A percentile compares a stretch with the other conserved stretches of the same genome.
These are phyloP conservation scores for Cenchrus purpureus DNA, from an alignment of 176 grass and related monocot species.

Conservation along the genomic window DNA sequence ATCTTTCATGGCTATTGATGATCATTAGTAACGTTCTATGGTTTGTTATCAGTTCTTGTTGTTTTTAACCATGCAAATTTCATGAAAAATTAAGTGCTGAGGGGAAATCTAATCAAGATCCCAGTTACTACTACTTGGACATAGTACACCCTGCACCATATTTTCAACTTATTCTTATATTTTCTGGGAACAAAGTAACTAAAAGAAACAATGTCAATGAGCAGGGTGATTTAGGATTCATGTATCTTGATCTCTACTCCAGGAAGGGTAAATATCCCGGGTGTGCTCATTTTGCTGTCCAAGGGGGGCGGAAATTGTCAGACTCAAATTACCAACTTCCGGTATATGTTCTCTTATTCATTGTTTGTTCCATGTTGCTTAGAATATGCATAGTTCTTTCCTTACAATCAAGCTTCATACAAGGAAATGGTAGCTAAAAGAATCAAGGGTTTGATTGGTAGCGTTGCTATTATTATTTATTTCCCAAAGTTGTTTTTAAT, in stretches of 20 bases:
- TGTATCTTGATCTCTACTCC: constrained; percentile 96
- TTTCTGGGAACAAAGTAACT: constrained; percentile 15
- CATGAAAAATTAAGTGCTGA: neutral
- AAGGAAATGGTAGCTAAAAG: constrained; percentile 36
- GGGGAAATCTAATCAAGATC: constrained; percentile 24
- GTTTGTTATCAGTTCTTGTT: neutral
- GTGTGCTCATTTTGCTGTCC: constrained; percentile 95
- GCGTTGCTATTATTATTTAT: neutral
- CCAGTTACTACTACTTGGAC: constrained; percentile 21
- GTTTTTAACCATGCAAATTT: constrained; percentile 21
- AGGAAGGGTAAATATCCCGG: constrained; percentile 91
- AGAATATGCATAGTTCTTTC: constrained; percentile 19
- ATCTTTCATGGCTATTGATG: constrained; percentile 1
- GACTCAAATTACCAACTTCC: constrained; percentile 76
- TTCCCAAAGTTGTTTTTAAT: neutral
- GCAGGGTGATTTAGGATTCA: constrained; percentile 92
- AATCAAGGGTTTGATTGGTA: neutral
- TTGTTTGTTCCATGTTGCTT: constrained; percentile 31
- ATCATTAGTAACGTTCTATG: neutral
- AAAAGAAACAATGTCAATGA: constrained; percentile 25
- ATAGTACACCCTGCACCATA: neutral
- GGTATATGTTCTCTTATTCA: constrained; percentile 56
- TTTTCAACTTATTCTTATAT: constrained; percentile 29
- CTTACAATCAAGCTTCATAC: constrained; percentile 23
- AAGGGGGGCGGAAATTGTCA: constrained; percentile 74